Percentiles rank a stretch among this genome's conserved stretches.
Evolutionary conservation across 2,329 filamentous ascomycete species (phyloP).

Genomic region (Penicillium janthinellum): DNA sequence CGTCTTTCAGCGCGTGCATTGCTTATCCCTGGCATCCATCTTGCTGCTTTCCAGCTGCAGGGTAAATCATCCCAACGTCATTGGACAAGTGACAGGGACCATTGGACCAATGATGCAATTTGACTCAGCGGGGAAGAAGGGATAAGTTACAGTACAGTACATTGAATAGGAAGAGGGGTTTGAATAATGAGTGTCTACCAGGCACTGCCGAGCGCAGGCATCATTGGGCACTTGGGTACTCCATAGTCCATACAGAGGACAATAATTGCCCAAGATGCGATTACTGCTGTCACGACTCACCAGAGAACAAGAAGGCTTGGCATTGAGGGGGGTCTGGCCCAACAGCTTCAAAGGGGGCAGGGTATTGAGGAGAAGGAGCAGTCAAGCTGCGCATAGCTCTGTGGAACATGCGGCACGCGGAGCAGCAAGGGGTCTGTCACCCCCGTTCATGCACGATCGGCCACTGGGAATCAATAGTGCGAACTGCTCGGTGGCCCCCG

Average conservation of each 20-base stretch:
- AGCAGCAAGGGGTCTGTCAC: constrained; percentile 34
- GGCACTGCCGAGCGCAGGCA: background rate
- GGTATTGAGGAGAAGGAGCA: background rate
- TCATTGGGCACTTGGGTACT: background rate
- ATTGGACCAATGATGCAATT: background rate
- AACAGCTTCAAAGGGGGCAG: constrained; percentile 1
- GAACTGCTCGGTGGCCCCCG: constrained; percentile 7
- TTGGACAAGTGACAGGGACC: constrained; percentile 12
- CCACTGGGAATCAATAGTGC: constrained; percentile 13
- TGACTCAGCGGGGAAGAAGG: background rate
- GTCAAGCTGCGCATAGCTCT: constrained; percentile 8
- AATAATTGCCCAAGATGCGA: background rate
- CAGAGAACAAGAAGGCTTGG: background rate
- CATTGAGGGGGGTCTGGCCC: background rate
- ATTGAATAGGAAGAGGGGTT: background rate
- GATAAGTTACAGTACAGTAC: too few relatives aligned
- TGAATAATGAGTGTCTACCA: too few relatives aligned
- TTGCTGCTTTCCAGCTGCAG: constrained; percentile 11
- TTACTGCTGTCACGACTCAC: background rate
- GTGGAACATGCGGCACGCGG: constrained; percentile 39
- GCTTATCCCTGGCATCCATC: constrained; percentile 26
- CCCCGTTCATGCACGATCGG: constrained; percentile 29
- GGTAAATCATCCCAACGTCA: constrained; percentile 22
- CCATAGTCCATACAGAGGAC: too few relatives aligned
- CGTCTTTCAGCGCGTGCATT: constrained; percentile 19